Evolutionary conservation across 2,329 filamentous ascomycete genomes (phyloP), one percentile per base, ranked within the genome.

Genomic region (Pseudogymnoascus sp.): DNA sequence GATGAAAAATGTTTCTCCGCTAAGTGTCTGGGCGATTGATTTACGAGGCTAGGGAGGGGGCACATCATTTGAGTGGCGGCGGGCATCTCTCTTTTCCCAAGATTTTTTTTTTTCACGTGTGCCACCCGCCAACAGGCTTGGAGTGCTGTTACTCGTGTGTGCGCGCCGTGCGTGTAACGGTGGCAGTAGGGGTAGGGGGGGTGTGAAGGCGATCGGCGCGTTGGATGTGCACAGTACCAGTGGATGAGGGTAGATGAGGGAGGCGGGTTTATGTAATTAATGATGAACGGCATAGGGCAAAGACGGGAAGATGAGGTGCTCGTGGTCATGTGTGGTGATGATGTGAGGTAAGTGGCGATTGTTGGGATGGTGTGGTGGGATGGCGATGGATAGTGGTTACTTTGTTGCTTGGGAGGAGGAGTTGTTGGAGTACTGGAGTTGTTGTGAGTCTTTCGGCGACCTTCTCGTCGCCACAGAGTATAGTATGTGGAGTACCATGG

Each of bases 341-440:
- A 16, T 57, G 51, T 57, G 51, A 57, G 51, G 51, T 57, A 57
- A 57, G 51, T 57, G 51, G 51, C 51, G 51, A 57, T 57, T 34
- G 48, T 57, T 28, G 43, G 43, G 14, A 5, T 3, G 23, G 4
- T 21, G 13, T 48, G 19, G 51, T 19, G 45, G 45, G 23, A 14
- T 51, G 45, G 45, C 8, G 23, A 25, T 51, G 19, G 43, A 43
- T 21, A 8, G 41, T 45, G 16, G 34, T 13, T 36, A 11, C 11
- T 36, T 48, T 11, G 21, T 16, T 54, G n/a, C 25, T 54, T 31
- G 48, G 48, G 45, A 39, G 45, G 14, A 28, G 23, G 45, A 28
- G 43, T 21, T n/a, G n/a, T n/a, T n/a, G n/a, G n/a, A n/a, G n/a
- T n/a, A n/a, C n/a, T n/a, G 23, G 23, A 25, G 23, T 16, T 34